phyloP scores from a whole-genome alignment of 2,329 filamentous ascomycete species.

The Penicillium sp. region DNA sequence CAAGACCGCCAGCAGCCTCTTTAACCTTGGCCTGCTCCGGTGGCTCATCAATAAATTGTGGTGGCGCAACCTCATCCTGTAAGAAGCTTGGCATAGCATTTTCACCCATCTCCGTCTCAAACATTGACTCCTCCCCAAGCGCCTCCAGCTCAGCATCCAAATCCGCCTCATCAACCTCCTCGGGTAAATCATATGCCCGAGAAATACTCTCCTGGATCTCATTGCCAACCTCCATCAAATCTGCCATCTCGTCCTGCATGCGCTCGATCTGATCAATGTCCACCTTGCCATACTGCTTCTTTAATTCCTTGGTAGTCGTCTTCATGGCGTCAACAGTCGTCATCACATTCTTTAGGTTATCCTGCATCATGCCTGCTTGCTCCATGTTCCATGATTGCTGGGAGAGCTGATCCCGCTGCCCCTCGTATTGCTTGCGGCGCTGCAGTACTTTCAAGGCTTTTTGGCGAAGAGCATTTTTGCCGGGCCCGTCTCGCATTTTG shows the following conservation, averaged over 20 bases:
- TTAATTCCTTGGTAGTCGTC: conserved; percentile 88
- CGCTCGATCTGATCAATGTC: conserved; percentile 97
- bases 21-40: conserved; percentile 76
- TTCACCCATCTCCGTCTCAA: conserved; percentile 66
- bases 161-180: conserved; percentile 96
- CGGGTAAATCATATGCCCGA: conserved; percentile 88
- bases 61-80: conserved; percentile 79
- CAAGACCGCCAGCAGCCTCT: conserved; percentile 63
- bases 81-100: conserved; percentile 77
- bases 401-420: conserved; percentile 89
- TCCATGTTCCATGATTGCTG: conserved; percentile 99
- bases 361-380: conserved; percentile 96
- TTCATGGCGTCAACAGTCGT: conserved; percentile 97
- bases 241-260: conserved; percentile 98
- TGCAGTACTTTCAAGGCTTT: conserved; percentile 94
- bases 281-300: conserved; percentile 94
- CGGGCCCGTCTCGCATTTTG: conserved; percentile 94
- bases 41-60: conserved; percentile 88
- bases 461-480: conserved; percentile 87
- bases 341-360: conserved; percentile 98
- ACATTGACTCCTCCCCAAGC: conserved; percentile 87
- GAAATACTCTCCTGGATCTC: conserved; percentile 96
- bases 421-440: conserved; percentile 90
- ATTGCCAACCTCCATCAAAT: conserved; percentile 94
- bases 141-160: conserved; percentile 95